Base-by-base conservation (phyloP, 495 filamentous ascomycete species). In the Penicillium verhagenii region DNA sequence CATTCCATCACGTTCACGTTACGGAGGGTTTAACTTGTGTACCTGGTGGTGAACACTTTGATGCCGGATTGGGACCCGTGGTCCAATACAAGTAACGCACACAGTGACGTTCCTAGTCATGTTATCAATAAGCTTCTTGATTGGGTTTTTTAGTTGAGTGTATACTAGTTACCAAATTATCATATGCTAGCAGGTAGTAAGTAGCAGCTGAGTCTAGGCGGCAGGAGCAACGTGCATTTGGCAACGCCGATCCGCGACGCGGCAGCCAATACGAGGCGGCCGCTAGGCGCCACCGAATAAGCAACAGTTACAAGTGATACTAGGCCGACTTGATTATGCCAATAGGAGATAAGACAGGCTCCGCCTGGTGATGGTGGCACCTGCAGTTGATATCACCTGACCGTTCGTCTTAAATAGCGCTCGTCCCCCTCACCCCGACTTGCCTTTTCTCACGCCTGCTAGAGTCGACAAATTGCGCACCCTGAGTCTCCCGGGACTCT, bases 391-490 rank as follows among this genome's bases (percentile, higher is more conserved):
- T 62, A 69, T 69, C 66, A 69, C 64, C 64, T 69, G 66, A 69
- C 57, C 39, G 20, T 10, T 25, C 26, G 23, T 55, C 50, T 60
- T 60, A 64, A 64, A 59, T 57, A 54, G 76, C 72, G 50, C 74
- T 64, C 53, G 67, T 53, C 37, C 47, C 46, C 35, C 43, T 44
- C 37, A 47, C 49, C 55, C 39, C 21, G 51, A 37, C 42, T 47
- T 44, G 38, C 39, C 52, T 63, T n/a, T 54, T 59, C 55, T 39
- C 58, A 69, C 69, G 70, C 64, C 64, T 69, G 66, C 62, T 57
- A 68, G 72, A 75, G 72, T 73, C 65, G 71, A 70, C 68, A 69
- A 66, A 47, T 28, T 42, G 23, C 56, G 69, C 70, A 29, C 51
- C 66, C 64, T 62, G 59, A 59, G 51, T 69, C 56, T 58, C 48